Evolutionary conservation across 805 yeast genomes (phyloP).

Genomic region (Saccharomycopsis capsularis): DNA sequence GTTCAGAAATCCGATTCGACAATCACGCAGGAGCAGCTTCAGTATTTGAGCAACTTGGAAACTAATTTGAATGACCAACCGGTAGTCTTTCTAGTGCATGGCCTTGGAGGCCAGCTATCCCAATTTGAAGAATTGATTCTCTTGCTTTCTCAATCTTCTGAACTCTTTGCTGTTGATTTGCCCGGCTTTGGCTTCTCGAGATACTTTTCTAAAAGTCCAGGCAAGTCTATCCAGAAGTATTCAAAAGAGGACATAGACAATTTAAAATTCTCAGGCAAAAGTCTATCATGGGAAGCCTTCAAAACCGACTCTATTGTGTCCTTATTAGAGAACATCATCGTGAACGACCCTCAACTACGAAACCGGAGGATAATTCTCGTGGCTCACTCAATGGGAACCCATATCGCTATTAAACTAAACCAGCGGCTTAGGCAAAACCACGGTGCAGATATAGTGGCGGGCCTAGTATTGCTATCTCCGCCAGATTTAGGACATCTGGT

Average conservation of each 20-base stretch:
- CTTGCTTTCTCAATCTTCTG: constrained; percentile 53
- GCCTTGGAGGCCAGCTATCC: constrained; percentile 82
- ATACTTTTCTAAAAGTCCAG: background rate
- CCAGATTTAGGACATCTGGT: constrained; percentile 33
- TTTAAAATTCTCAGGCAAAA: background rate
- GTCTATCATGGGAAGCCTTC: constrained; percentile 18
- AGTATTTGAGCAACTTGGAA: constrained; percentile 17
- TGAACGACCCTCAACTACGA: constrained; percentile 19
- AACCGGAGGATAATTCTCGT: constrained; percentile 35
- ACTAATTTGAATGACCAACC: constrained; percentile 42
- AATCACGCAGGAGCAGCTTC: constrained; percentile 9
- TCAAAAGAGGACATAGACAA: constrained; percentile 15
- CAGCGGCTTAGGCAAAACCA: constrained; percentile 25
- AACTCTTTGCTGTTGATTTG: constrained; percentile 64
- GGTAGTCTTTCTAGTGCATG: constrained; percentile 66
- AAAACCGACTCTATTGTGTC: constrained; percentile 14
- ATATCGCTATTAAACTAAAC: constrained; percentile 42
- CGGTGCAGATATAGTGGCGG: constrained; percentile 31
- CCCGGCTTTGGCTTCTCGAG: constrained; percentile 72
- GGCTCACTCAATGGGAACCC: constrained; percentile 75
- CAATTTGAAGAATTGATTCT: constrained; percentile 71
- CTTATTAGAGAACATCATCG: constrained; percentile 14
- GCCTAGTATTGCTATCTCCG: constrained; percentile 42
- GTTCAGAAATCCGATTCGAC: constrained; percentile 8
- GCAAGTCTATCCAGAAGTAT: constrained; percentile 9